These are phyloP conservation scores for Populus trichocarpa DNA, from an alignment of 441 rosid species.

Conservation along the genomic window DNA sequence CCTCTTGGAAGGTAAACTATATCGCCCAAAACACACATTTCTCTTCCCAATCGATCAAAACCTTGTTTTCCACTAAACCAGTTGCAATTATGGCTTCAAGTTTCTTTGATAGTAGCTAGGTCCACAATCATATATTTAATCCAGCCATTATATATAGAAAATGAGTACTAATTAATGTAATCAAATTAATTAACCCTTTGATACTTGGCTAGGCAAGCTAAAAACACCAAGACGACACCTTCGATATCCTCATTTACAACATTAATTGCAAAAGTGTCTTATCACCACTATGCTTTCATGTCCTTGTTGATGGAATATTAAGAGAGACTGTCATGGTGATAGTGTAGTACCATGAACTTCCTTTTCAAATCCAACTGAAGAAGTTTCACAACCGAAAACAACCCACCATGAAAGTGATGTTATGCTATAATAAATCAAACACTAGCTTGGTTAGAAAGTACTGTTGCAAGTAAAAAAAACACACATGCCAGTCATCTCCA, in stretches of 20 bases:
- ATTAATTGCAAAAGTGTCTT: background rate
- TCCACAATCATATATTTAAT: slow-evolving; percentile 5
- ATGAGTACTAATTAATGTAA: background rate
- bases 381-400: slow-evolving; percentile 13
- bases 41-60: background rate
- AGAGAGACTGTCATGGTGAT: background rate
- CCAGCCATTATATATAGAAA: background rate
- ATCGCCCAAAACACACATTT: background rate
- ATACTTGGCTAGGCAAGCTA: too few species aligned
- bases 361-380: slow-evolving; percentile 3
- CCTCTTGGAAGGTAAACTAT: background rate
- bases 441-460: slow-evolving; percentile 11
- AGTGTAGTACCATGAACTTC: background rate
- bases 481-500: background rate
- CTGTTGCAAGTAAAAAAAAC: background rate
- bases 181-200: background rate
- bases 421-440: background rate
- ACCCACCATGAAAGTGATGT: slow-evolving; percentile 8
- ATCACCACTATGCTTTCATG: background rate
- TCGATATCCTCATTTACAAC: too few species aligned
- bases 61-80: slow-evolving; percentile 2
- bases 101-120: background rate
- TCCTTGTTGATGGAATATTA: background rate
- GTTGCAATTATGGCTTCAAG: slow-evolving; percentile 4
- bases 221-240: too few species aligned